Evolutionary conservation across 805 yeast species (phyloP).

Genomic region (Kazachstania bromeliacearum): DNA sequence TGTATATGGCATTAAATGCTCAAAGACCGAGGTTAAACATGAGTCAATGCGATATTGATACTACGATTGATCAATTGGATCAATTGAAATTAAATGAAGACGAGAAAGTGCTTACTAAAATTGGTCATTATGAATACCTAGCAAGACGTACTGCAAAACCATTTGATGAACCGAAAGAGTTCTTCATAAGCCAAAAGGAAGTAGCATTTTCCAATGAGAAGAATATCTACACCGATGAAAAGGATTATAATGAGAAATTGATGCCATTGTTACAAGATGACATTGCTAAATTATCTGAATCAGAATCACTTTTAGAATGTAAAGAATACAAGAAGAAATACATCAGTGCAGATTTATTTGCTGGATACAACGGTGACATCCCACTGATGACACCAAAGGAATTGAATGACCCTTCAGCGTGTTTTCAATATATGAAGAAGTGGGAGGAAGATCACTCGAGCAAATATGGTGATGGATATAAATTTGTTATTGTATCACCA

Average conservation of each 20-base stretch:
- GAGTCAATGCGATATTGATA: no score
- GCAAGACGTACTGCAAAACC: no score
- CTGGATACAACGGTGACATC: conserved; percentile 12
- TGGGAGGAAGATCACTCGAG: conserved; percentile 2
- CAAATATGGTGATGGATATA: conserved; percentile 4
- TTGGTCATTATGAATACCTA: no score
- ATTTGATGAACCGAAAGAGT: conserved; percentile 5
- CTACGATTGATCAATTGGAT: no score
- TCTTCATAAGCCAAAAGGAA: conserved; percentile 14
- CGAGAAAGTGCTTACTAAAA: no score
- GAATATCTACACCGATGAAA: conserved; percentile 2
- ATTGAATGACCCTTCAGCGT: conserved; percentile 17
- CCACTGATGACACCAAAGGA: conserved; percentile 14
- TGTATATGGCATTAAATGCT: no score
- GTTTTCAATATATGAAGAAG: conserved; percentile 14
- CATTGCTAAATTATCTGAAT: conserved; percentile 8
- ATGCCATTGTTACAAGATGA: conserved; percentile 10
- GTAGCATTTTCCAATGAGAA: conserved; percentile 12
- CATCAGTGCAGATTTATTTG: conserved; percentile 18
- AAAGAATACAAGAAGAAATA: conserved; percentile 8
- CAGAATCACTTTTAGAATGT: not conserved
- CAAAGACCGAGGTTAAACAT: no score
- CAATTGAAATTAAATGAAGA: no score
- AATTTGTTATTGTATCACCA: conserved; percentile 19
- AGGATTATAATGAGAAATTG: conserved; percentile 2